Evolutionary conservation across 768 basidiomycete genomes (phyloP), one percentile per base, ranked within the genome.

Genomic region (Hemileccinum rubropunctum): DNA sequence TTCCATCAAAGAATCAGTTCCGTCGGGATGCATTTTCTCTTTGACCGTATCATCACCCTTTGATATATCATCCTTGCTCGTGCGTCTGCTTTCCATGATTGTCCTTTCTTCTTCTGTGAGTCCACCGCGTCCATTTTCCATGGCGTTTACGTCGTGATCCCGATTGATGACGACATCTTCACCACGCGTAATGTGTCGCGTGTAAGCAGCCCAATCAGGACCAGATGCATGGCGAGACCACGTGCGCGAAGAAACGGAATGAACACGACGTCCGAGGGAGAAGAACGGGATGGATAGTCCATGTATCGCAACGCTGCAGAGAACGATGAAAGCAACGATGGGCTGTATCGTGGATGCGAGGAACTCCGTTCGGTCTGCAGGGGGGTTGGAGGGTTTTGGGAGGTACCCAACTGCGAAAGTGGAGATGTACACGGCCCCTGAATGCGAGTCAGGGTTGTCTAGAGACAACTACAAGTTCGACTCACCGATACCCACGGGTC

Each of bases 231-330:
- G 82, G 45, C 93, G 76, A 9, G 92, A 95, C 86, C 89, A 92
- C 8, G 95, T 98, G 57, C 92, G 80, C 13, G 90, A 88, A n/a
- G 63, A 65, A 11, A 66, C 67, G 1, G 81, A 86, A 65, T 95
- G 93, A n/a, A 98, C 93, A 21, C 93, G 83, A 27, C 90, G 77
- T 15, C 93, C 87, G 26, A 98, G 82, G 18, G 93, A 93, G 75
- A 98, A 97, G 64, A 87, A 88, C 0, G 95, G 93, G 56, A 99
- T 97, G 11, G 92, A 95, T 8, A 97, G 75, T 3, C 93, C 95
- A 61, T 92, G 91, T 15, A 89, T 82, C 15, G 87, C 76, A 53
- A 98, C 90, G 0, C 92, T 95, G 58, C 83, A 85, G 8, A 99
- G 77, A 4, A 99, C 97, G 82, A 98, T 84, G 69, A 97, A 98